Conservation (phyloP, 2,329 filamentous ascomycete species). For the Trichoderma asperellum region DNA sequence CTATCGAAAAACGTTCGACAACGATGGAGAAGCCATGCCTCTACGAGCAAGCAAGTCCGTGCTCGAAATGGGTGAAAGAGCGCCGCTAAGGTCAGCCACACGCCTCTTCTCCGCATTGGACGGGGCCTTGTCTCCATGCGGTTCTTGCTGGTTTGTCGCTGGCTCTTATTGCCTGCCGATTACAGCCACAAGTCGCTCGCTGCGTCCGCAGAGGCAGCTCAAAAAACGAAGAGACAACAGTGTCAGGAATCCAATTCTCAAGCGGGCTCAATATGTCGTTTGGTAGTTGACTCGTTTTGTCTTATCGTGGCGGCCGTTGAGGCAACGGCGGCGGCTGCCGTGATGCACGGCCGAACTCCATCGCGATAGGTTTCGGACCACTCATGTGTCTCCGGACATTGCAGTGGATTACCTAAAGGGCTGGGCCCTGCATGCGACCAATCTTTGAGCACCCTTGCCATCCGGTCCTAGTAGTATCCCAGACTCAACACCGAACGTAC, state of each 20-base stretch:
- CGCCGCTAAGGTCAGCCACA: conserved; percentile 25
- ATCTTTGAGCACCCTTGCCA: conserved; percentile 10
- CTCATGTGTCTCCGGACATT: not conserved
- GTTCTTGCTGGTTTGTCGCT: not conserved
- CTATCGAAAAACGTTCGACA: not conserved
- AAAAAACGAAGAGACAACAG: not conserved
- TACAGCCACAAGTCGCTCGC: conserved; percentile 15
- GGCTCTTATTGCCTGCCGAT: conserved; percentile 14
- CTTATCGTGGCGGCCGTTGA: not conserved
- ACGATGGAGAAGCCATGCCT: conserved; percentile 1
- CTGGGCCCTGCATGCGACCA: conserved; percentile 19
- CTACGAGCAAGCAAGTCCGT: conserved; percentile 8
- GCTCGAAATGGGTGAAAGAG: conserved; percentile 18
- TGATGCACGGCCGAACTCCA: not conserved
- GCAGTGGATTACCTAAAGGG: conserved; percentile 23
- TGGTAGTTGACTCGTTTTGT: not conserved
- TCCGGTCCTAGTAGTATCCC: not conserved
- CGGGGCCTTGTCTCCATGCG: conserved; percentile 2
- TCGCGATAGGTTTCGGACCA: not conserved
- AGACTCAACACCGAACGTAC: conserved; percentile 4
- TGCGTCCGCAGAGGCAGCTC: conserved; percentile 1
- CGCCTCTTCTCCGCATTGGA: conserved; percentile 21
- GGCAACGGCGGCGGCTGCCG: not conserved
- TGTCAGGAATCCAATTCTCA: not conserved
- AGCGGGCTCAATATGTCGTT: not conserved